Evolutionary conservation across 495 filamentous ascomycete genomes (phyloP), one percentile per base, ranked within the genome.

Genomic region (Arthonia radiata): DNA sequence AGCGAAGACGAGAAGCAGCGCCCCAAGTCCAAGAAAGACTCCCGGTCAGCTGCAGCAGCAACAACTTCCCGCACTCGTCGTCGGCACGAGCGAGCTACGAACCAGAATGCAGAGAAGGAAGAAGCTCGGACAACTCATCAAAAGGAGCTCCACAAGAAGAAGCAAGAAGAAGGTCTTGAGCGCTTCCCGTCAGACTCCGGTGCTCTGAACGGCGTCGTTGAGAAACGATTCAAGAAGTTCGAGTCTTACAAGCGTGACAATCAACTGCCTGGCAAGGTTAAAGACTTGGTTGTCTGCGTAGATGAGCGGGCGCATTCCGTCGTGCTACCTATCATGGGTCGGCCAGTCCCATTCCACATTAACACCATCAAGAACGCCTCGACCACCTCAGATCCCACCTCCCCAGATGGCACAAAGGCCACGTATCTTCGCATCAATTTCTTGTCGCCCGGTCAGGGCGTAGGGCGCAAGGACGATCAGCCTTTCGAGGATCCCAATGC

Each of bases 241-340:
- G 89, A 94, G 49, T 93, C 89, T 1, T 99, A 99, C 54, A 99
- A 94, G 53, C 68, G 89, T 15, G 86, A 99, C 46, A 92, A 83
- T 38, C 83, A 94, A 42, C 66, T 99, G 25, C 89, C 89, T 2
- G 42, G 59, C 6, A 66, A 64, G 48, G 69, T 90, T 34, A 68
- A 70, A 40, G 81, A 90, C 38, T 56, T 94, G 23, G 69, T 67
- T 15, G 73, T 99, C 26, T 64, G 90, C 22, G 75, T 94, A 18
- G 89, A 99, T 46, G 57, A 62, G 29, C 93, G 89, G 52, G 81
- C 76, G 35, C 65, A 66, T 27, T 93, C 83, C 7, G 61, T 99
- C 21, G 67, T 94, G 25, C 65, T 94, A 26, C 89, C 89, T 12
- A 80, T 99, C 34, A 93, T 94, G 77, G 89, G 89, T 26, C 64